Evolutionary conservation across 306 rosid genomes (phyloP), one percentile per base, ranked within the genome.

Genomic region (Casuarina glauca): DNA sequence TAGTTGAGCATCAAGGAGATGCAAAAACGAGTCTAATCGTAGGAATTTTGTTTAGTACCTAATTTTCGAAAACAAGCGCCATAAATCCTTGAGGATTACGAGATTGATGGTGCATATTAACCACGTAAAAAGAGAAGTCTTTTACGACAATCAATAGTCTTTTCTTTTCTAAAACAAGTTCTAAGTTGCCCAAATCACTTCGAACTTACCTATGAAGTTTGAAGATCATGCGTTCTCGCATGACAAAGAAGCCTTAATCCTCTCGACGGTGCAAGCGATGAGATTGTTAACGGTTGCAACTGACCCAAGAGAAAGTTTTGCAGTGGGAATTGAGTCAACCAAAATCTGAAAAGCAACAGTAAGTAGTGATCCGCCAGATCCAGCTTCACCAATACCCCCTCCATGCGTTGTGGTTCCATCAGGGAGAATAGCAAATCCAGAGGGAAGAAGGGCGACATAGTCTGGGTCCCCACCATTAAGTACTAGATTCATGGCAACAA

Each of bases 391-490:
- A 15, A 76, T 76, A 41, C 79, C 87, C 15, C 73, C 81, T 38
- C 86, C 85, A 38, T 76, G 82, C 0, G 87, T 0, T 1, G 84
- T 49, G 38, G 78, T 86, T 51, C 98, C 97, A 52, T 93, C 97
- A 0, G 98, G 93, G n/a, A 96, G 97, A 39, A 96, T 93, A 13
- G 99, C 99, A 49, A 96, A 93, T 6, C 99, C 99, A 0, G 99
- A 96, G 16, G 99, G 99, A 63, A 96, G 94, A 20, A 93, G 94
- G 3, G 98, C 99, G 1, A 96, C 99, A 20, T 91, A 96, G 52
- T 93, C 98, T 0, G 99, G 99, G 71, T 96, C 97, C 16, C 99
- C 97, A 2, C 99, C 99, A 3, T 89, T 96, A 1, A 96, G 86
- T 16, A 96, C 99, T 0, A 91, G 89, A 66, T 96, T 93, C 97